A percentile compares a stretch with the other conserved stretches of the same genome.
Evolutionary conservation across 1,139 yeast genomes (phyloP).

Genomic region (Candida sanyaensis): DNA sequence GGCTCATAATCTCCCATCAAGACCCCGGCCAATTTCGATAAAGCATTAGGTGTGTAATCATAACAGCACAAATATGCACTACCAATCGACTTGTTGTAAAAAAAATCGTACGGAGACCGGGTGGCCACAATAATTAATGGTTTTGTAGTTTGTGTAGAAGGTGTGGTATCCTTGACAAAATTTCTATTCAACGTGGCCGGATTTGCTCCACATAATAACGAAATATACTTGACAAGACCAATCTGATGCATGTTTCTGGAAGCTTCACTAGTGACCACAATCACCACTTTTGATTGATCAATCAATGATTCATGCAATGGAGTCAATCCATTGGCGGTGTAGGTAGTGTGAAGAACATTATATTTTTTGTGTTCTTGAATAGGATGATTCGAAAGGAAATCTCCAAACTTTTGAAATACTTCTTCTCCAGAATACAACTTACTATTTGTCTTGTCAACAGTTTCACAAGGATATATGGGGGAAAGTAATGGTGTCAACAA

Average conservation of each 20-base stretch:
- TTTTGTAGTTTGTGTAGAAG: conserved; percentile 35
- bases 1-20: conserved; percentile 57
- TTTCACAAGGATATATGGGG: conserved; percentile 34
- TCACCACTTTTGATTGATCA: conserved; percentile 56
- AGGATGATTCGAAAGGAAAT: conserved; percentile 38
- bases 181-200: conserved; percentile 33
- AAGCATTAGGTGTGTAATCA: conserved; percentile 57
- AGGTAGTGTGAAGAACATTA: conserved; percentile 60
- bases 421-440: conserved; percentile 54
- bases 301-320: conserved; percentile 58
- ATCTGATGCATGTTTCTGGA: conserved; percentile 65
- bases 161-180: conserved; percentile 15
- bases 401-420: conserved; percentile 55
- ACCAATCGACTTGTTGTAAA: conserved; percentile 54
- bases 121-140: conserved; percentile 65
- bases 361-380: conserved; percentile 31
- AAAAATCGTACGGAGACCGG: conserved; percentile 65
- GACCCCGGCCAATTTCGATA: conserved; percentile 51
- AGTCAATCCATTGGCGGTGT: conserved; percentile 67
- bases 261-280: conserved; percentile 64
- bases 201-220: conserved; percentile 54
- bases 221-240: conserved; percentile 62
- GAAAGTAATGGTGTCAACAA: conserved; percentile 55
- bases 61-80: conserved; percentile 64
- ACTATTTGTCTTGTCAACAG: conserved; percentile 16